Conservation (phyloP, 768 basidiomycete species). For the Pulveroboletus sp. region DNA sequence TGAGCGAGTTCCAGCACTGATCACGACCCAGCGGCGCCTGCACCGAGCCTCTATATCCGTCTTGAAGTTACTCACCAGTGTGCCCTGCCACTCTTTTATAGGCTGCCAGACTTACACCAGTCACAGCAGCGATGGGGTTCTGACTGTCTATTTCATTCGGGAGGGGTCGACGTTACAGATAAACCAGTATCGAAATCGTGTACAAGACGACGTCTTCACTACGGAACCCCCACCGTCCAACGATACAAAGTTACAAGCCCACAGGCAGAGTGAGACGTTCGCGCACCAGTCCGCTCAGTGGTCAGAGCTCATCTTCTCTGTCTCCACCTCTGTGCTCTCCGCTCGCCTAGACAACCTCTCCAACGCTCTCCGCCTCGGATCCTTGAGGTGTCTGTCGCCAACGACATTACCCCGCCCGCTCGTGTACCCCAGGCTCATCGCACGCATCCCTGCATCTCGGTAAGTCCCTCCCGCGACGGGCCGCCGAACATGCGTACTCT, state of each 20-base stretch:
- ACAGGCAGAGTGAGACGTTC: too few relatives aligned
- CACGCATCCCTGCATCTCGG: slow-evolving; percentile 21
- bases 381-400: background rate
- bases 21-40: too few relatives aligned
- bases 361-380: slow-evolving; percentile 24
- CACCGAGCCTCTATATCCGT: too few relatives aligned
- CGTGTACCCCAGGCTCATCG: slow-evolving; percentile 26
- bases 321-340: slow-evolving; percentile 16
- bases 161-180: background rate
- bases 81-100: too few relatives aligned
- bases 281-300: too few relatives aligned
- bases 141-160: too few relatives aligned
- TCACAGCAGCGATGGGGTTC: too few relatives aligned
- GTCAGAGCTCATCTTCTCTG: too few relatives aligned
- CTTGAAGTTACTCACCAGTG: too few relatives aligned
- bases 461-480: background rate
- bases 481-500: background rate
- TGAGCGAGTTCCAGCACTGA: too few relatives aligned
- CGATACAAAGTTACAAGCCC: too few relatives aligned
- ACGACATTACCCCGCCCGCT: slow-evolving; percentile 5
- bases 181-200: background rate
- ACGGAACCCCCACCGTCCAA: background rate
- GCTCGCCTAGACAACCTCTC: slow-evolving; percentile 15
- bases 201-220: background rate
- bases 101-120: too few relatives aligned